Evolutionary conservation across 129 eudicot genomes (phyloP), one percentile per base, ranked within the genome.

Genomic region (Mikania micrantha): DNA sequence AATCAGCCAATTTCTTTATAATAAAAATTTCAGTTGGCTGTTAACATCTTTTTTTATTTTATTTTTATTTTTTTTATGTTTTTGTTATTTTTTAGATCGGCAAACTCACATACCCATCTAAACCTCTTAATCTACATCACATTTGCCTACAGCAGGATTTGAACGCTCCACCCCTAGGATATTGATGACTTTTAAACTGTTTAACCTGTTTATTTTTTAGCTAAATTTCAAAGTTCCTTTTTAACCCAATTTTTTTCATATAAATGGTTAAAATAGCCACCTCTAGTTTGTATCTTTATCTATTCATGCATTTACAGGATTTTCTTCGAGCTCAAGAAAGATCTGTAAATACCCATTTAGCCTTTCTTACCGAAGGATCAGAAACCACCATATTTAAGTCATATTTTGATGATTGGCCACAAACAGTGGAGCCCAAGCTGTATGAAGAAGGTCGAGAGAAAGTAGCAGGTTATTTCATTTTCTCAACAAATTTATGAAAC

Each of bases 371-470:
- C 61, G 90, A 87, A 79, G 95, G 95, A 49, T 71, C 83, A 42
- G 95, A 87, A 83, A 87, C 95, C 16, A 54, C 81, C 58, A 64
- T 52, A n/a, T 87, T 87, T 48, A 79, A 73, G 64, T 81, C 95
- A 22, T 81, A 79, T 73, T 87, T 87, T 71, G 78, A 74, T 39
- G 81, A 74, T 53, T 87, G 95, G 95, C 85, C 90, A 49, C 83
- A 63, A 74, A 76, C 56, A 70, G 80, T 75, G 71, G 83, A 67
- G 50, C 77, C 57, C 58, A 84, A 69, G 64, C 90, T 83, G 9
- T 83, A 83, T 24, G 87, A 84, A 74, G 87, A 79, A 19, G 95
- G 95, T 22, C 85, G 95, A 70, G 90, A 81, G 65, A 87, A 87
- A 81, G 95, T 87, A 31, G 95, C 90, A 79, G 90, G 95, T 87